Conservation (phyloP, 768 basidiomycete species). For the Russula brevipes region DNA sequence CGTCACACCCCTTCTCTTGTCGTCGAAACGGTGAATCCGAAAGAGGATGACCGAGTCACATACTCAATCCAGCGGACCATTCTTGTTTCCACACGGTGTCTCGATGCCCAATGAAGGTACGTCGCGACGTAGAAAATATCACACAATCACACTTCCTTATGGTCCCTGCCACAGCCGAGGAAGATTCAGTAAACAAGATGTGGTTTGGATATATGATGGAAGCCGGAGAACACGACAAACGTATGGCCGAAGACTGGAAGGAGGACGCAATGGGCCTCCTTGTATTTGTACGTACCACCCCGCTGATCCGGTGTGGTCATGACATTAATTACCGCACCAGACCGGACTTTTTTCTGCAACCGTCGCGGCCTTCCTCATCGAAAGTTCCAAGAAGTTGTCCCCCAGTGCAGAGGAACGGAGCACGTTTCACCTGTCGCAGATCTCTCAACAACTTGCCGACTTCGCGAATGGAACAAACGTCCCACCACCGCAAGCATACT, state of each 20-base stretch:
- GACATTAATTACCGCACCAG: background rate
- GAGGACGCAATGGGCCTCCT: constrained; percentile 19
- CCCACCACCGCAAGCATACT: background rate
- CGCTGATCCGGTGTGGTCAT: background rate
- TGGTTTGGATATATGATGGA: constrained; percentile 21
- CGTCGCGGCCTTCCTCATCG: constrained; percentile 23
- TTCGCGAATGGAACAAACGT: background rate
- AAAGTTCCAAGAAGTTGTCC: constrained; percentile 24
- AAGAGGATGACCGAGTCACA: constrained; percentile 1
- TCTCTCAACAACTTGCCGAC: constrained; percentile 10
- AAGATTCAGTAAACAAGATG: constrained; percentile 10
- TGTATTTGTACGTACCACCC: constrained; percentile 19
- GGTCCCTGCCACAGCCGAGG: background rate
- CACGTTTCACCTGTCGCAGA: constrained; percentile 1
- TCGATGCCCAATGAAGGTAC: background rate
- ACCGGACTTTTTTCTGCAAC: constrained; percentile 26
- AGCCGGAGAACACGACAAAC: constrained; percentile 12
- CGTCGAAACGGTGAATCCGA: background rate
- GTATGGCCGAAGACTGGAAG: constrained; percentile 15
- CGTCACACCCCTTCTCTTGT: background rate
- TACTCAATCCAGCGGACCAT: background rate
- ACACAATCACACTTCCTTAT: background rate
- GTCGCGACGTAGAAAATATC: background rate
- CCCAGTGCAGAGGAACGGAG: constrained; percentile 3
- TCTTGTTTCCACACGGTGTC: background rate